phyloP scores from a whole-genome alignment of 768 basidiomycete genomes.

The Rhizopogon vesiculosus region DNA sequence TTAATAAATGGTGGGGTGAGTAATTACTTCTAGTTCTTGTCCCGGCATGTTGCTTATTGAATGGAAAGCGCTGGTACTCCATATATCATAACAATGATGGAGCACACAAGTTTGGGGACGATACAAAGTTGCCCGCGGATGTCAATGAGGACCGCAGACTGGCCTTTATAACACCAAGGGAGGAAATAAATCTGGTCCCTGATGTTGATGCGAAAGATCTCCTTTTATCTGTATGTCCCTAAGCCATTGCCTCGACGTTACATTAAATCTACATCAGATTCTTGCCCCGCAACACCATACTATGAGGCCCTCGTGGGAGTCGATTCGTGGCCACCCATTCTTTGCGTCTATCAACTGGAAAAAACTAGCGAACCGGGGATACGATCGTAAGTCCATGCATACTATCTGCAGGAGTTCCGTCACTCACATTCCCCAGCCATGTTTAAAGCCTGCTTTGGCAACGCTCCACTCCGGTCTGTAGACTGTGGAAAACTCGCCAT shows the following conservation, averaged over 20 bases:
- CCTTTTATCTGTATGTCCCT: neutral
- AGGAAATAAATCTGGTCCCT: slow-evolving; percentile 1
- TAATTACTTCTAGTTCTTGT: neutral
- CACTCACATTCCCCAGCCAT: neutral
- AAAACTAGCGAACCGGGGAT: slow-evolving; percentile 3
- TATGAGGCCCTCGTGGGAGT: slow-evolving; percentile 6
- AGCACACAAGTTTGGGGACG: neutral
- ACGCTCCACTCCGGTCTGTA: neutral
- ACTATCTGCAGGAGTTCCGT: neutral
- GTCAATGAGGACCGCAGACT: neutral
- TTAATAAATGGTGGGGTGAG: slow-evolving; percentile 6
- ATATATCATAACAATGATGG: neutral
- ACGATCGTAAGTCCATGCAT: slow-evolving; percentile 2
- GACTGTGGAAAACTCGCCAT: neutral
- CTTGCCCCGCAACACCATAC: neutral
- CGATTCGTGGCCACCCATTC: slow-evolving; percentile 6
- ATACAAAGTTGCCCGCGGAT: neutral
- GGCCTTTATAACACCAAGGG: neutral
- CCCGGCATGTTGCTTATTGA: neutral
- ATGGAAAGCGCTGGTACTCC: slow-evolving; percentile 4
- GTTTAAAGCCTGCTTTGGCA: neutral
- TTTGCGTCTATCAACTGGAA: slow-evolving; percentile 5
- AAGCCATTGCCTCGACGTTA: neutral
- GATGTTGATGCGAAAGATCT: slow-evolving; percentile 8
- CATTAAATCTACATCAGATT: neutral